Evolutionary conservation across 805 yeast species (phyloP), one percentile per base, ranked within the genome.

Genomic region (Candida ovalis): DNA sequence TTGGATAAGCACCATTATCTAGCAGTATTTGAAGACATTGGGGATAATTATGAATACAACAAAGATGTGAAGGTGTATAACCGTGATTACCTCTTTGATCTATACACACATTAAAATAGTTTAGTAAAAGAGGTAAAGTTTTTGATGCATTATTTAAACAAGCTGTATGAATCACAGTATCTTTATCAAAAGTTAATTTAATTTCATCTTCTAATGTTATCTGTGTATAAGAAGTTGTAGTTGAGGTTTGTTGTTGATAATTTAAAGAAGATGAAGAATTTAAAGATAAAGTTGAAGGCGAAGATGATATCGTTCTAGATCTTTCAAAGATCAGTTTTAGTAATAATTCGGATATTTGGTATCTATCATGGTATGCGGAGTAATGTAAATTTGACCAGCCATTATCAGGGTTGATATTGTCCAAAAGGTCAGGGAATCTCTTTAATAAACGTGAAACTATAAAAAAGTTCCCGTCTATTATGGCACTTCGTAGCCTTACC

Each of bases 351-450:
- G 66, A 52, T 27, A 87, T 74, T 46, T 84, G 75, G 57, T 82
- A 84, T 51, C 84, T 76, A 39, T 95, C 94, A 58, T 84, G 69
- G 57, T 62, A 84, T 3, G 92, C 81, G 0, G 96, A 90, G 64
- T 88, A 87, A 63, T 88, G 96, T 42, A 88, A 69, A 35, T 86
- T 82, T 15, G 86, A 75, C 96, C 96, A 88, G 1, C 96, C 96
- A 59, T 83, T 81, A 21, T 61, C 27, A 4, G 89, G 78, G 60
- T 89, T 86, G 22, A 81, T 71, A 60, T 87, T 85, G 50, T 81
- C 82, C 52, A 88, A 63, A 36, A 87, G 71, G 28, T 80, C 83
- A 0, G 95, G 94, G 54, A 74, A 84, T 35, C 89, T 73, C 45
- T 76, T 72, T n/a, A 88, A 64, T 6, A 88, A 69, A 23, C 92